A percentile compares a stretch with the other conserved stretches of the same genome.
These are phyloP conservation scores for Mrakia blollopis DNA, from an alignment of 768 basidiomycete species.

Conservation along the genomic window DNA sequence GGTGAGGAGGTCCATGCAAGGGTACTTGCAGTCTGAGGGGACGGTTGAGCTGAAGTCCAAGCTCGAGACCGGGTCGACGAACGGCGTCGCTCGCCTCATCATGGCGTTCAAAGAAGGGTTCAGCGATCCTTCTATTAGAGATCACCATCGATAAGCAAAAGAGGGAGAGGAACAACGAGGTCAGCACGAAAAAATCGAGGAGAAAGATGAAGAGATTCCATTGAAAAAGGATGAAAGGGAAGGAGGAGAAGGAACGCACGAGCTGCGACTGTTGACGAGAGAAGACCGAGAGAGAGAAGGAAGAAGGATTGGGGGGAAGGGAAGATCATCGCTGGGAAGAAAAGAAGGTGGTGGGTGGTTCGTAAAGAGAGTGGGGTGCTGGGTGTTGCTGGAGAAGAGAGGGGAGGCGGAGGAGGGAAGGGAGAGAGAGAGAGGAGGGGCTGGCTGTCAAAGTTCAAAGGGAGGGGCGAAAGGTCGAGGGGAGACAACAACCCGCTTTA, in stretches of 20 bases:
- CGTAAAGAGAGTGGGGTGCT: neutral
- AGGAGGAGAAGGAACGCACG: neutral
- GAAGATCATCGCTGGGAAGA: neutral
- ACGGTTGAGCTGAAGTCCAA: constrained; percentile 25
- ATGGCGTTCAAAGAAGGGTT: constrained; percentile 16
- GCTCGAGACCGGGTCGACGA: constrained; percentile 34
- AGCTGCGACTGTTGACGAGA: neutral
- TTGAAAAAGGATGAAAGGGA: neutral
- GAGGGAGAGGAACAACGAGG: too few species aligned
- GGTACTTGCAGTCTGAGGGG: constrained; percentile 15
- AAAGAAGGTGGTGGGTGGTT: neutral
- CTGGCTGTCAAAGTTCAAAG: neutral
- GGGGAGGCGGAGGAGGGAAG: neutral
- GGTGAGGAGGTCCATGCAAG: neutral
- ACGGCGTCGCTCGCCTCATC: constrained; percentile 33
- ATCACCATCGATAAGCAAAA: neutral
- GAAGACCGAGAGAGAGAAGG: neutral
- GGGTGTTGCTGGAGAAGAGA: constrained; percentile 5
- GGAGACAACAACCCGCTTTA: neutral
- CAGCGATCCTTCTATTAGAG: too few species aligned
- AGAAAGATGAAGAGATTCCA: neutral
- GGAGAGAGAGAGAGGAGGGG: neutral
- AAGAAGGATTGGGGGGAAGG: constrained; percentile 9
- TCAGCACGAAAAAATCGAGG: neutral
- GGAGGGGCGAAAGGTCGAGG: neutral